Base-by-base conservation (phyloP, 768 basidiomycete species). In the Serendipita sp. region DNA sequence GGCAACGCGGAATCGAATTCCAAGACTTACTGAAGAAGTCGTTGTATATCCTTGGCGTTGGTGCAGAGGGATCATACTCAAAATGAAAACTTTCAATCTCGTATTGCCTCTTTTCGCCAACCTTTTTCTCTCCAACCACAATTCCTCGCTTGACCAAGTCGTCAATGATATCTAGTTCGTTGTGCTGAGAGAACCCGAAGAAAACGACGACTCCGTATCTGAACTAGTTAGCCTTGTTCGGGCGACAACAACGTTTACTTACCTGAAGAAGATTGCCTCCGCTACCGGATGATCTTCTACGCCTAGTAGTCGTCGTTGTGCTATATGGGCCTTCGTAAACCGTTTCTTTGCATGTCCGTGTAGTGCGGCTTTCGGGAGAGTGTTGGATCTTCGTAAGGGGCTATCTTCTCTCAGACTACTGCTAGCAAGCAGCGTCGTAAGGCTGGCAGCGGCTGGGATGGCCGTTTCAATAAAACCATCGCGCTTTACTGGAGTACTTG, bases 41-140 rank as follows among this genome's bases (percentile, higher is more conserved):
- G 65, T 97, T 95, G 75, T 90, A 96, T 66, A 97, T 93, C 50
- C 93, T 81, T 16, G 93, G 94, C 68, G 86, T 91, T 0, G 82
- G 78, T 9, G 93, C 90, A 61, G 83, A 74, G 2, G 86, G 80
- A 68, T 97, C 93, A 69, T 92, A 88, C 89, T 89, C 78, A 73
- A 84, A 96, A 75, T 96, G 93, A 67, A 88, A 95, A 68, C 92
- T 86, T 71, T 97, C 94, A 20, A 94, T 77, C 70, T 96, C 91
- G 24, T 58, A 58, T 33, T 58, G 53, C 2, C 28, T 58, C 30
- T 58, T 58, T n/a, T 58, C 53, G 9, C 93, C 93, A 94, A 66
- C 86, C 80, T 9, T 79, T 80, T 69, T 89, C 60, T 76, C 77
- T 44, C 86, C 73, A 61, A 79, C 80, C 76, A 90, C 75, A 0